Evolutionary conservation across 2,329 filamentous ascomycete genomes (phyloP), one percentile per base, ranked within the genome.

Genomic region (Thielaviopsis populi): DNA sequence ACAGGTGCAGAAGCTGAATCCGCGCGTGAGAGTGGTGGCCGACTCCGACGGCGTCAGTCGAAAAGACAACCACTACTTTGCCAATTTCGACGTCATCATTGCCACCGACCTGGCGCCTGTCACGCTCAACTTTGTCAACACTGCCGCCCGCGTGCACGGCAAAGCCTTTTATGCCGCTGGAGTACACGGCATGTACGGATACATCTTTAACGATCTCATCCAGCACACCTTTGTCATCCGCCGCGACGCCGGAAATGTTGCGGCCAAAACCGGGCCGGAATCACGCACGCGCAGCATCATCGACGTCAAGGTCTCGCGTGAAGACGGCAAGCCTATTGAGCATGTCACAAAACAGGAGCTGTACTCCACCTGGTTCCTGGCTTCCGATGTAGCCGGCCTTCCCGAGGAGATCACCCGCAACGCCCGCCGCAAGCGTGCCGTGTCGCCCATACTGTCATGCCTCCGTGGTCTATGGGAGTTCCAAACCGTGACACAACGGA

Each of bases 401-500:
- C 87, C 92, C 50, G 87, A 91, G 69, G 70, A 71, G 27, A 76
- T 81, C 40, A 84, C 80, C 67, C 87, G 84, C 65, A 80, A 82
- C 62, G 83, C 89, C 63, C 84, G 88, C 27, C 79, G 86, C 65
- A 61, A 48, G 40, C 83, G 82, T 70, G 83, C 85, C 68, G 89
- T 97, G n/a, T 87, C 89, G 1, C 89, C 91, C 0, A 79, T 91
- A 0, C 81, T 97, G 0, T 89, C 89, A 17, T 95, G 91, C 72
- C 79, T 96, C 24, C 87, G 91, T 66, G 91, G 91, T 1, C 79
- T 97, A 6, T 97, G 92, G 90, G 87, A 90, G 67, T 97, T 95
- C 72, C 80, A 90, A 69, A 27, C 43, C 30, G 71, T 71, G 68
- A 80, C 84, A 67, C 69, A 77, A 30, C 77, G 82, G 13, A 67